Base-by-base conservation (phyloP, 768 basidiomycete species). In the Xanthoconium purpureum region DNA sequence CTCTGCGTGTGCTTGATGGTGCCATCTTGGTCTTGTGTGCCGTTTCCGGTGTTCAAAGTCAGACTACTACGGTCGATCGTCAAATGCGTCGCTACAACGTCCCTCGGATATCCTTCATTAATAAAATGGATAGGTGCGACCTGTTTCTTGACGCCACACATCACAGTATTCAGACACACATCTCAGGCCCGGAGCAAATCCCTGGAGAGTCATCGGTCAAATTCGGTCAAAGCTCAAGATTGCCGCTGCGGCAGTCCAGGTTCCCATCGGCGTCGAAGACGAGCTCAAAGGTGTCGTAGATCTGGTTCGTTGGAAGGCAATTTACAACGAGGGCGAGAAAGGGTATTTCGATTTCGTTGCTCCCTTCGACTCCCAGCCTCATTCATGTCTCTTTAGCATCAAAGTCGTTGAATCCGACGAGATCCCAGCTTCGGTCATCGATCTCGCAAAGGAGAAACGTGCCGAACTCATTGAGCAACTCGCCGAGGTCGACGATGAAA, bases 81-180 rank as follows among this genome's bases (percentile, higher is more conserved):
- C 97, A 99, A 79, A 99, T 99, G 97, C 82, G 91, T 58, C 85
- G 97, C 36, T 99, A 99, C 70, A 88, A 88, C 65, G 92, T 99
- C 55, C 97, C 97, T 55, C 83, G 97, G 43, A 82, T 99, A 57
- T 97, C 94, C 0, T 98, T 97, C 72, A 85, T 98, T 67, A 98
- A 98, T 75, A 98, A 98, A 75, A 98, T 98, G 96, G 96, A 98
- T 67, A 83, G 93, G 91, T 91, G 48, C 32, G 13, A 12, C 5
- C 14, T 63, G 0, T 8, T 29, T 6, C 17, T 42, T 15, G 45
- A 14, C 5, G 20, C 3, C 7, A 35, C 32, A 35, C 33, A 18
- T 42, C 6, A 24, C 6, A 42, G 10, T n/a, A n/a, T 35, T 56
- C 4, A 52, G 2, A 17, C 24, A 32, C 17, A 3, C 36, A 1